Percentiles rank a stretch among this genome's conserved stretches.
Conservation (phyloP, 2,329 filamentous ascomycete genomes). For the Fusarium sororula region DNA sequence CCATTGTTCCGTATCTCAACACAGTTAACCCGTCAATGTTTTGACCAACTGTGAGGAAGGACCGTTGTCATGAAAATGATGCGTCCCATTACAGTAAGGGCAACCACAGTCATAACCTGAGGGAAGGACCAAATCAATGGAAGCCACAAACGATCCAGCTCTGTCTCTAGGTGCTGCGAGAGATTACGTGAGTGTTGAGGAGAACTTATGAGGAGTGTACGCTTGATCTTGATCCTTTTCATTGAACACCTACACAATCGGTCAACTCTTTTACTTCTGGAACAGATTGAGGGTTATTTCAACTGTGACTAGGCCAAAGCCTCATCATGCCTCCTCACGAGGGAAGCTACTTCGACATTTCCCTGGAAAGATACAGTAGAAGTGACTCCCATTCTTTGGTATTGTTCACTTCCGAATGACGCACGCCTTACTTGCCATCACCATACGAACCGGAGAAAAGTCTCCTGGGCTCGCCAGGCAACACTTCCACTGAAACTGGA, state of each 20-base stretch:
- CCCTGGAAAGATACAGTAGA: rapidly evolving
- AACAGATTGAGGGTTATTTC: too few species aligned
- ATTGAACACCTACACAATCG: rapidly evolving
- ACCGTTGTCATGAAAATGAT: background rate
- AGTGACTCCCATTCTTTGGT: background rate
- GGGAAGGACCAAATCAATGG: too few species aligned
- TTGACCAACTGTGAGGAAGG: background rate
- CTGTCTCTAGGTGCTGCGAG: too few species aligned
- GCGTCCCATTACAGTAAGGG: background rate
- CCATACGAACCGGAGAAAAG: background rate
- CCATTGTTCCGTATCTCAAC: too few species aligned
- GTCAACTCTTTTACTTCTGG: rapidly evolving
- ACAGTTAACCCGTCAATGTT: background rate
- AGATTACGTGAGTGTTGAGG: too few species aligned
- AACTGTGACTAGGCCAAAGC: too few species aligned
- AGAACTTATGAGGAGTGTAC: background rate
- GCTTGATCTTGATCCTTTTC: background rate
- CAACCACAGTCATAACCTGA: rapidly evolving
- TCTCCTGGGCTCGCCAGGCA: rapidly evolving
- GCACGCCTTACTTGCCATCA: background rate
- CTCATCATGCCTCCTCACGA: rapidly evolving
- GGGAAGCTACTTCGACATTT: rapidly evolving
- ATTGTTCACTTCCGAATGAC: rapidly evolving
- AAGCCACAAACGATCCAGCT: background rate
- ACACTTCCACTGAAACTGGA: background rate